Percentiles rank a stretch among this genome's conserved stretches.
phyloP scores from a whole-genome alignment of 2,329 filamentous ascomycete genomes.

The Sordariomycetes sp. region DNA sequence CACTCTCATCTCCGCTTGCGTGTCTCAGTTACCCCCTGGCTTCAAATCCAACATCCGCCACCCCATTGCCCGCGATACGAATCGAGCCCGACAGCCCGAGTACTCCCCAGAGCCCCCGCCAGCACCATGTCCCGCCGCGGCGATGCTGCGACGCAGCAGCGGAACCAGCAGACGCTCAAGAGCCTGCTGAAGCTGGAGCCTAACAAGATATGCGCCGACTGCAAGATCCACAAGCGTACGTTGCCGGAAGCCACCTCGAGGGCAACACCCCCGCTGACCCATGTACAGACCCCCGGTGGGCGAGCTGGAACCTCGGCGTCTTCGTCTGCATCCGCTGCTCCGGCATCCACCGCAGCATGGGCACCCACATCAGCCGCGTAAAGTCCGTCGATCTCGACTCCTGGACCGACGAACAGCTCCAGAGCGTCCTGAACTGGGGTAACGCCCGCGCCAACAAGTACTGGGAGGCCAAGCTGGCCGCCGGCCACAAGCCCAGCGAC shows the following conservation, averaged over 20 bases:
- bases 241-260: constrained; percentile 8
- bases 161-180: constrained; percentile 91
- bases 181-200: constrained; percentile 83
- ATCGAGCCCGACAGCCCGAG: background rate
- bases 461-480: constrained; percentile 89
- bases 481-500: constrained; percentile 87
- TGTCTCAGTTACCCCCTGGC: background rate
- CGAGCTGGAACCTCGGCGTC: constrained; percentile 94
- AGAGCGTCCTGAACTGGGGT: constrained; percentile 89
- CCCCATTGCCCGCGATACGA: background rate
- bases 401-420: constrained; percentile 96
- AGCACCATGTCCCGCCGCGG: constrained; percentile 61
- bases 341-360: constrained; percentile 96
- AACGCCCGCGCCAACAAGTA: constrained; percentile 97
- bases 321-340: constrained; percentile 98
- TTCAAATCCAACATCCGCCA: too few species aligned
- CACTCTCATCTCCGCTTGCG: background rate
- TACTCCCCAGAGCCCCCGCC: background rate
- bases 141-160: constrained; percentile 73
- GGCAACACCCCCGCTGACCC: constrained; percentile 2
- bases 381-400: constrained; percentile 97
- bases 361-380: constrained; percentile 94
- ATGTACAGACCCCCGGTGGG: constrained; percentile 80
- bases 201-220: constrained; percentile 96
- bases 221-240: constrained; percentile 96